phyloP scores from a whole-genome alignment of 352 stramenopile species.

The Phytophthora melonis region DNA sequence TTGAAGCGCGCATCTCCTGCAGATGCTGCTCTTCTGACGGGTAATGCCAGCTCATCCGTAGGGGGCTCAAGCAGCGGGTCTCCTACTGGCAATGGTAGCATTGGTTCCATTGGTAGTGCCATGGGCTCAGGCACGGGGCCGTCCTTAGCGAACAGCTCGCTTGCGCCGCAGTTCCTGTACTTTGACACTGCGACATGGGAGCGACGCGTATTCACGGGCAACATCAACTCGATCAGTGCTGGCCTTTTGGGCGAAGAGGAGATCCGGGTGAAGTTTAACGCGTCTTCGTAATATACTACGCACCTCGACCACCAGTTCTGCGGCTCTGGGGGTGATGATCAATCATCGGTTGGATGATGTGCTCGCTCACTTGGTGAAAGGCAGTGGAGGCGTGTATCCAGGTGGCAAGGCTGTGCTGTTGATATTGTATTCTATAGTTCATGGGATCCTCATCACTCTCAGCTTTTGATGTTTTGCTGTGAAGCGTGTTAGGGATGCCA shows the following conservation, averaged over 20 bases:
- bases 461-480: constrained; percentile 33
- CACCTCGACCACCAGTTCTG: constrained; percentile 34
- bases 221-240: constrained; percentile 86
- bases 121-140: constrained; percentile 41
- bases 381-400: constrained; percentile 18
- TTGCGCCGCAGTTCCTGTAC: constrained; percentile 93
- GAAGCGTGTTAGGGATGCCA: constrained; percentile 33
- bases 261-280: constrained; percentile 95
- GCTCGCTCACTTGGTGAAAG: background rate
- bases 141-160: constrained; percentile 45
- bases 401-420: constrained; percentile 33
- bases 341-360: constrained; percentile 21
- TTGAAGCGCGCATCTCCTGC: constrained; percentile 89
- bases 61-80: constrained; percentile 37
- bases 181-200: constrained; percentile 97
- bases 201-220: constrained; percentile 93
- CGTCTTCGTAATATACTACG: constrained; percentile 72
- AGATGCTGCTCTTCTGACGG: constrained; percentile 66
- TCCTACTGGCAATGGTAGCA: constrained; percentile 50
- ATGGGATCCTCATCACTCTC: constrained; percentile 28
- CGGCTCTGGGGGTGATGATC: constrained; percentile 16
- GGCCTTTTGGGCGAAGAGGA: constrained; percentile 95
- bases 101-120: constrained; percentile 77
- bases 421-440: constrained; percentile 39
- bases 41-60: constrained; percentile 39